Conservation (phyloP, 495 filamentous ascomycete species). For the Cryomyces antarcticus region DNA sequence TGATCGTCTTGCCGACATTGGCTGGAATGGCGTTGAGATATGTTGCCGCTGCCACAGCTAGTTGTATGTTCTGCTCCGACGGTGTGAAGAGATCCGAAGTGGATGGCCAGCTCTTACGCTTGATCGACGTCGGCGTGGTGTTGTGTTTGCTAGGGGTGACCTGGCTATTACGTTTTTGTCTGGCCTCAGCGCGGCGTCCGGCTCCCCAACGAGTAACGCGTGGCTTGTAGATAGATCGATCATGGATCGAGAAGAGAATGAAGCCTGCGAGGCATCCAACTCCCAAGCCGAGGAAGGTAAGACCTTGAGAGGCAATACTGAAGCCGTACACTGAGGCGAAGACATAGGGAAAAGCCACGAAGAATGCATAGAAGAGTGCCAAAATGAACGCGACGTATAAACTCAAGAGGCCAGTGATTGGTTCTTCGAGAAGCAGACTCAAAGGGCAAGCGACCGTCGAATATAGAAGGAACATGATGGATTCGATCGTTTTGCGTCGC, state of each 20-base stretch:
- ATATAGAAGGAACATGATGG: slow-evolving; percentile 13
- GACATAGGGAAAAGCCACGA: slow-evolving; percentile 23
- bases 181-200: too few relatives aligned
- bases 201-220: too few relatives aligned
- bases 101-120: too few relatives aligned
- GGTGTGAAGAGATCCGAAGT: too few relatives aligned
- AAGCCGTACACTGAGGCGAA: slow-evolving; percentile 18
- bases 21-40: not conserved
- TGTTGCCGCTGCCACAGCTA: not conserved
- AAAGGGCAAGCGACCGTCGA: slow-evolving; percentile 19
- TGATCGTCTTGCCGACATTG: not conserved
- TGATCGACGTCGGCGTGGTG: not conserved
- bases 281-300: slow-evolving; percentile 15
- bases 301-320: slow-evolving; percentile 15
- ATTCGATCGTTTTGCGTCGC: slow-evolving; percentile 11
- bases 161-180: too few relatives aligned
- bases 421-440: slow-evolving; percentile 19
- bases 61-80: not conserved
- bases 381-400: slow-evolving; percentile 19
- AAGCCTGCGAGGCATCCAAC: not conserved
- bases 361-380: slow-evolving; percentile 20
- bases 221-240: too few relatives aligned
- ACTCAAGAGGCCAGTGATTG: slow-evolving; percentile 17
- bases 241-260: not conserved
- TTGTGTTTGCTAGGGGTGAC: not conserved